Evolutionary conservation across 2,329 filamentous ascomycete species (phyloP).

Genomic region (Endoconidiophora polonica): DNA sequence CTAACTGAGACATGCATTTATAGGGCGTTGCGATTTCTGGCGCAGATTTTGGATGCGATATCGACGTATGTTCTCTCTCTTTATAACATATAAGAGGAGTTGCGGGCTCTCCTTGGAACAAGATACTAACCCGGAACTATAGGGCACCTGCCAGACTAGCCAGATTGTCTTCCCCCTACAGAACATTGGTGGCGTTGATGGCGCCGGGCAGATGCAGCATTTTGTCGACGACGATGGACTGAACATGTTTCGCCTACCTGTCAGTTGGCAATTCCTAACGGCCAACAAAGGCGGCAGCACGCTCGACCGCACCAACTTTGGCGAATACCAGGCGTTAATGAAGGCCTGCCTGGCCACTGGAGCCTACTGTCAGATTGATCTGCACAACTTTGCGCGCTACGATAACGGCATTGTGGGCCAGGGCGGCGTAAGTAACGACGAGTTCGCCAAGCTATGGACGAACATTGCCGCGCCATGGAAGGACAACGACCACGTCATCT

Average conservation of each 20-base stretch:
- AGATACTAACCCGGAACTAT: not conserved
- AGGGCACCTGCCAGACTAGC: conserved; percentile 21
- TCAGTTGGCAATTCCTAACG: conserved; percentile 41
- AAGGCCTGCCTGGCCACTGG: conserved; percentile 39
- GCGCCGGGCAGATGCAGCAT: conserved; percentile 37
- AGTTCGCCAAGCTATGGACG: conserved; percentile 42
- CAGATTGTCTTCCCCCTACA: conserved; percentile 20
- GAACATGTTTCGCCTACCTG: conserved; percentile 38
- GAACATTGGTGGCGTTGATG: conserved; percentile 19
- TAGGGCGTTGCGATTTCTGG: conserved; percentile 25
- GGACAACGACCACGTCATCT: conserved; percentile 34
- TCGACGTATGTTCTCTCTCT: conserved; percentile 20
- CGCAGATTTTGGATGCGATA: conserved; percentile 28
- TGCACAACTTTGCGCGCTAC: conserved; percentile 44
- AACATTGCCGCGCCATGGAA: conserved; percentile 42
- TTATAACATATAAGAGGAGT: not conserved
- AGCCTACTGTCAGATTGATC: conserved; percentile 41
- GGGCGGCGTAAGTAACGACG: conserved; percentile 41
- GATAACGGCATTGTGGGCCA: conserved; percentile 48
- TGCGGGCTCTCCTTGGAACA: not conserved
- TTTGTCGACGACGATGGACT: conserved; percentile 34
- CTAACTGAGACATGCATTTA: not conserved
- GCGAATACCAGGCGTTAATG: conserved; percentile 37
- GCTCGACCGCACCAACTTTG: conserved; percentile 31
- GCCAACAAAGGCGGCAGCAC: conserved; percentile 32